Evolutionary conservation across 2,329 filamentous ascomycete genomes (phyloP), one percentile per base, ranked within the genome.

Genomic region (Fusarium pseudoanthophilum): DNA sequence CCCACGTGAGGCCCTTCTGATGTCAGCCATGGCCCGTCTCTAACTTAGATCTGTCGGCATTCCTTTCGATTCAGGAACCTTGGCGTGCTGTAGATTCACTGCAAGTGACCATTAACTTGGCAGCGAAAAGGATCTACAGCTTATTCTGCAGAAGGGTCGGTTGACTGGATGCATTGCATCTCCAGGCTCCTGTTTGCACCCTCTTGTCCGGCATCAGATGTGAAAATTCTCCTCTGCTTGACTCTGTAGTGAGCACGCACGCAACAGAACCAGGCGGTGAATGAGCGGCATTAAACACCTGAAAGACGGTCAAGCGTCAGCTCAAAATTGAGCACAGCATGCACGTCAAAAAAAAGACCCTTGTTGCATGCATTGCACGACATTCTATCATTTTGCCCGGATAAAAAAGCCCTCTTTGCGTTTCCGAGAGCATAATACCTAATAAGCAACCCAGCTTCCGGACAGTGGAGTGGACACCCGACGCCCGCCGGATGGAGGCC

Each of bases 251-350:
- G 30, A 72, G 57, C 64, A 65, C 36, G 42, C 64, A 69, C 40
- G 69, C 34, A 53, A 48, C 45, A 16, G n/a, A 52, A 55, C 45
- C 45, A 66, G 30, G 70, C 69, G 70, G 69, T 72, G 70, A 73
- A 72, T 69, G 56, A 60, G 66, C 57, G 64, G 64, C 66, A 69
- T 64, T 51, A 64, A 67, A 59, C 39, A 49, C 16, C 49, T 72
- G 68, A 72, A 72, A 72, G 69, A 72, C 69, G 70, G 70, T 72
- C 70, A 72, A 65, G 56, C 46, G 30, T 40, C 51, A 52, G 64
- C 52, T 69, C 48, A 68, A 63, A 46, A 36, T 69, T 69, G 69
- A 68, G 65, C 48, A 67, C 51, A 51, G 45, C 8, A 52, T 49
- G 60, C 42, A 67, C 43, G 62, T 49, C 26, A 46, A 32, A 49